These are phyloP conservation scores for Escallonia herrerae DNA, from an alignment of 129 eudicot species.

Conservation along the genomic window DNA sequence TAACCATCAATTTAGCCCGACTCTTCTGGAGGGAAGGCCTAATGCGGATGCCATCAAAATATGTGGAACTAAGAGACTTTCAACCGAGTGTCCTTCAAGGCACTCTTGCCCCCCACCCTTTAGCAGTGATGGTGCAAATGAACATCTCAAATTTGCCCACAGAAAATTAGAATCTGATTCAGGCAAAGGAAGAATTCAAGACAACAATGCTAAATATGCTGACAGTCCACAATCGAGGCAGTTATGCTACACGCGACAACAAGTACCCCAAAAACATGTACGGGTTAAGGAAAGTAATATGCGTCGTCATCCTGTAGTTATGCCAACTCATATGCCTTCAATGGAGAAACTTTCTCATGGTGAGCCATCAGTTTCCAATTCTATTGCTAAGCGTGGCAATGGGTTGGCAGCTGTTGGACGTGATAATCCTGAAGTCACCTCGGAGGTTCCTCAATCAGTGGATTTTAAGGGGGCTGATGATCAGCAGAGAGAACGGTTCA, in stretches of 20 bases:
- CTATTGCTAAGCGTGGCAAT: slow-evolving; percentile 20
- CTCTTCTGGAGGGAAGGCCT: slow-evolving; percentile 26
- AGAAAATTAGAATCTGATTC: slow-evolving; percentile 50
- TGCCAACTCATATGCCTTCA: slow-evolving; percentile 25
- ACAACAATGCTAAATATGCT: slow-evolving; percentile 17
- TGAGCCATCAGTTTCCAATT: slow-evolving; percentile 19
- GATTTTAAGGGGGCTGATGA: slow-evolving; percentile 22
- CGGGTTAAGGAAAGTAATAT: slow-evolving; percentile 26
- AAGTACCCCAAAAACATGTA: slow-evolving; percentile 25
- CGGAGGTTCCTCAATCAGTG: slow-evolving; percentile 25
- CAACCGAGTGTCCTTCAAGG: slow-evolving; percentile 46
- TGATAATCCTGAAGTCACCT: slow-evolving; percentile 17
- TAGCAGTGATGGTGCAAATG: slow-evolving; percentile 35
- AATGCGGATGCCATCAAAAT: slow-evolving; percentile 40
- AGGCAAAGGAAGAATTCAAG: slow-evolving; percentile 32
- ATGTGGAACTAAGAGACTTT: slow-evolving; percentile 49
- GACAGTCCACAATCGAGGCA: slow-evolving; percentile 18
- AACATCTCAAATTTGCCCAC: slow-evolving; percentile 36
- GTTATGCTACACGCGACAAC: slow-evolving; percentile 19
- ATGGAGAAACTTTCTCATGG: slow-evolving; percentile 19
- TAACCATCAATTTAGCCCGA: slow-evolving; percentile 27
- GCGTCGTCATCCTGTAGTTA: slow-evolving; percentile 24
- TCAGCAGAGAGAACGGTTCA: slow-evolving; percentile 46
- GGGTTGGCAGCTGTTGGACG: slow-evolving; percentile 15
- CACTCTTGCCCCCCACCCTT: slow-evolving; percentile 17